Conservation (phyloP, 768 basidiomycete species). For the Tremella fuciformis region DNA sequence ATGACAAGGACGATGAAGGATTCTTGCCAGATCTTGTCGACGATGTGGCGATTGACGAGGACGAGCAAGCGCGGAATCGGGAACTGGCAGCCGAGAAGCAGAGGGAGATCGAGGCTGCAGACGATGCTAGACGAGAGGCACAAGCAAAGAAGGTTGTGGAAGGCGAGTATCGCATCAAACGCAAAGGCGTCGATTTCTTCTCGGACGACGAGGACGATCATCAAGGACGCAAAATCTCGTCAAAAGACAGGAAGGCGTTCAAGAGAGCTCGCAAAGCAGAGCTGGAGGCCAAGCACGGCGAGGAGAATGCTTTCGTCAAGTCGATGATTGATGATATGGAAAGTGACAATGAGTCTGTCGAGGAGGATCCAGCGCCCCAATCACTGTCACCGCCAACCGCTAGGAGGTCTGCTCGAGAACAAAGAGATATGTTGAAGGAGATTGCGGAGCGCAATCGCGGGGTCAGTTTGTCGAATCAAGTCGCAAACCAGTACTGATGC, state of each 20-base stretch:
- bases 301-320: conserved; percentile 27
- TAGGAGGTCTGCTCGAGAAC: conserved; percentile 7
- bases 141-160: conserved; percentile 37
- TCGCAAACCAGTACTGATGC: not conserved
- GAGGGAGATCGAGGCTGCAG: conserved; percentile 34
- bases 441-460: conserved; percentile 21
- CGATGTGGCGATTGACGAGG: conserved; percentile 34
- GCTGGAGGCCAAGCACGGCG: conserved; percentile 29
- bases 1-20: conserved; percentile 35
- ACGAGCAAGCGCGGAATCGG: conserved; percentile 30
- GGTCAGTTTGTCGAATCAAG: conserved; percentile 8
- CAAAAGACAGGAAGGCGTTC: conserved; percentile 2
- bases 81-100: conserved; percentile 36
- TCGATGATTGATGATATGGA: conserved; percentile 28
- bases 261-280: conserved; percentile 24
- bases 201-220: conserved; percentile 29
- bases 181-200: conserved; percentile 33
- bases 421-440: conserved; percentile 12
- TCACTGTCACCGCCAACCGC: conserved; percentile 3
- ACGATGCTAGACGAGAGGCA: conserved; percentile 34
- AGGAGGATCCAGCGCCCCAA: conserved; percentile 17
- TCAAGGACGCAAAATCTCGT: not conserved
- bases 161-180: conserved; percentile 34
- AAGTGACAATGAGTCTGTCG: conserved; percentile 19
- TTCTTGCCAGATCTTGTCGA: conserved; percentile 38